A percentile compares a stretch with the other conserved stretches of the same genome.
Conservation (phyloP, 495 filamentous ascomycete genomes). For the Penicillium pancosmium region DNA sequence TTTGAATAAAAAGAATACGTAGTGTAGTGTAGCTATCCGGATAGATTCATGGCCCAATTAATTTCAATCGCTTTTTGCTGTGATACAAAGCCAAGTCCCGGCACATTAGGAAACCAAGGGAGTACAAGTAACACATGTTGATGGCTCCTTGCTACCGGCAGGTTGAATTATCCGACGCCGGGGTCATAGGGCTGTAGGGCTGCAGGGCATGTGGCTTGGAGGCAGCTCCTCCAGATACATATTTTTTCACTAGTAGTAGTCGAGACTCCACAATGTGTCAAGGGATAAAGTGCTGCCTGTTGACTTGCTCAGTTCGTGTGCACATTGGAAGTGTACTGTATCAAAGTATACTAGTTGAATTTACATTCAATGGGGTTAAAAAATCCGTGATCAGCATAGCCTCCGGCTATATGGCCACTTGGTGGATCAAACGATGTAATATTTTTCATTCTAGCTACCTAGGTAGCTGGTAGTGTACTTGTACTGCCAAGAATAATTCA, state of each 20-base stretch:
- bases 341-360: too few relatives aligned
- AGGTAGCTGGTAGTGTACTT: too few relatives aligned
- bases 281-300: background rate
- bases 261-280: background rate
- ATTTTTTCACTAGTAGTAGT: background rate
- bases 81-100: too few relatives aligned
- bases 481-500: background rate
- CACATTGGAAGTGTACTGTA: too few relatives aligned
- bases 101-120: too few relatives aligned
- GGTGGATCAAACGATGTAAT: too few relatives aligned
- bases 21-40: too few relatives aligned
- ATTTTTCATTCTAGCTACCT: too few relatives aligned
- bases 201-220: background rate
- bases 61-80: too few relatives aligned
- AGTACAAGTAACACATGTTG: background rate
- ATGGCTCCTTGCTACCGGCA: background rate
- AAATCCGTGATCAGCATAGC: background rate
- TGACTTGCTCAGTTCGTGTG: background rate
- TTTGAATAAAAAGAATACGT: too few relatives aligned
- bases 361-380: too few relatives aligned
- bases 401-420: background rate
- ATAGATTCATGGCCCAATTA: too few relatives aligned
- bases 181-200: conserved; percentile 1
- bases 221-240: background rate
- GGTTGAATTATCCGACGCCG: background rate